Evolutionary conservation across 148 eudicot species (phyloP).

Genomic region (Chenopodium berlandieri): DNA sequence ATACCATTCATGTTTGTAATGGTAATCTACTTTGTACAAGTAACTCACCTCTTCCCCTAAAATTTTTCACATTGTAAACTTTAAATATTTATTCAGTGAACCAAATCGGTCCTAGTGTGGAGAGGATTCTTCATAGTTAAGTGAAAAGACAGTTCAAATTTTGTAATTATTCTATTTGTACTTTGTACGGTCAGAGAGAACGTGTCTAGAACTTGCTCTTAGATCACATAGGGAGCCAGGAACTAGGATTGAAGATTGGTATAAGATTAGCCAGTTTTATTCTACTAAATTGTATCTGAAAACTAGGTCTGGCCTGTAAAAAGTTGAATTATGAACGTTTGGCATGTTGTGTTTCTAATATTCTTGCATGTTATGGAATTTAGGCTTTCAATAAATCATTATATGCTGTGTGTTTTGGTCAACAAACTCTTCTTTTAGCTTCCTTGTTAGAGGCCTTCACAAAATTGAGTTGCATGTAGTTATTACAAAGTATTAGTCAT

Average conservation of each 20-base stretch:
- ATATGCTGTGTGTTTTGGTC: not conserved
- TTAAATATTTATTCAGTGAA: not conserved
- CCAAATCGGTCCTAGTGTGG: not conserved
- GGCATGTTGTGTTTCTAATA: not conserved
- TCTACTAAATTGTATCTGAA: not conserved
- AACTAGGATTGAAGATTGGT: not conserved
- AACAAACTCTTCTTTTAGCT: not conserved
- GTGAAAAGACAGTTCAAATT: not conserved
- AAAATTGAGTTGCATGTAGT: not conserved
- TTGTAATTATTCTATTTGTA: not conserved
- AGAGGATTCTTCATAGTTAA: not conserved
- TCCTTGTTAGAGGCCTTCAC: not conserved
- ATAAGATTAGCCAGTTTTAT: not conserved
- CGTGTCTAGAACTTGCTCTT: not conserved
- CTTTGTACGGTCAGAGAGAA: not conserved
- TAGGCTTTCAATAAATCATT: too few species aligned
- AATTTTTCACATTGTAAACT: not conserved
- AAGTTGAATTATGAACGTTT: not conserved
- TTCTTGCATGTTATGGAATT: not conserved
- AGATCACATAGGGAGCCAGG: not conserved
- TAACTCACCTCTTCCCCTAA: not conserved
- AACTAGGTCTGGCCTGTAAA: not conserved
- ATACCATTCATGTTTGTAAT: not conserved
- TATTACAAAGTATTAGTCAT: not conserved
- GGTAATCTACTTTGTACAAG: not conserved